A percentile compares a stretch with the other conserved stretches of the same genome.
These are phyloP conservation scores for Mortierella sp. DNA, from an alignment of 371 early-diverging fungal genomes.

Conservation along the genomic window DNA sequence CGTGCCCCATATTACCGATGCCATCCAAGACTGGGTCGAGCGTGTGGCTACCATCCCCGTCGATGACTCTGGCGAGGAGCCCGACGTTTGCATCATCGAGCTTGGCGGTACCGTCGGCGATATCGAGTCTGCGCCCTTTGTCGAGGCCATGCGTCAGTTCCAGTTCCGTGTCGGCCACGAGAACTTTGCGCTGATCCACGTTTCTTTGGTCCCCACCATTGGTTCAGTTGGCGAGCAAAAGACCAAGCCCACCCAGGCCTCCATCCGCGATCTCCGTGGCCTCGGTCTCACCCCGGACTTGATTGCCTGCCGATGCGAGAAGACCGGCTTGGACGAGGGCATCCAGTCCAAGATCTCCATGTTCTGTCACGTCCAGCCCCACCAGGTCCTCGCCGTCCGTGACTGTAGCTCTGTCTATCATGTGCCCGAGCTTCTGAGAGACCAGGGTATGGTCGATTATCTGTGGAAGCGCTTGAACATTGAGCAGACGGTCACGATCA, in stretches of 20 bases:
- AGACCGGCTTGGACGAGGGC: slow-evolving; percentile 78
- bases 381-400: slow-evolving; percentile 92
- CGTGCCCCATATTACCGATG: slow-evolving; percentile 98
- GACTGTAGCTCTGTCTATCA: slow-evolving; percentile 98
- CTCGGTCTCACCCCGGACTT: slow-evolving; percentile 97
- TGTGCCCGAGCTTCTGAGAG: slow-evolving; percentile 92
- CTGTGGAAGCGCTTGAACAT: slow-evolving; percentile 87
- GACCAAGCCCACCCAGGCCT: slow-evolving; percentile 99
- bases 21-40: slow-evolving; percentile 98
- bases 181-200: slow-evolving; percentile 97
- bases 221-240: slow-evolving; percentile 99
- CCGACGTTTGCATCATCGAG: slow-evolving; percentile 99
- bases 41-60: slow-evolving; percentile 90
- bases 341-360: slow-evolving; percentile 95
- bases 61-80: slow-evolving; percentile 85
- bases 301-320: slow-evolving; percentile 95
- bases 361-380: slow-evolving; percentile 97
- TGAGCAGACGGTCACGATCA: slow-evolving; percentile 69
- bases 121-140: slow-evolving; percentile 98
- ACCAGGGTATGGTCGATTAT: slow-evolving; percentile 87
- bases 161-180: slow-evolving; percentile 97
- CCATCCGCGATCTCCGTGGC: slow-evolving; percentile 95
- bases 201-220: slow-evolving; percentile 98
- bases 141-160: slow-evolving; percentile 99
- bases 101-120: slow-evolving; percentile 99